Evolutionary conservation across 805 yeast genomes (phyloP).

Genomic region (Huiozyma naganishii): DNA sequence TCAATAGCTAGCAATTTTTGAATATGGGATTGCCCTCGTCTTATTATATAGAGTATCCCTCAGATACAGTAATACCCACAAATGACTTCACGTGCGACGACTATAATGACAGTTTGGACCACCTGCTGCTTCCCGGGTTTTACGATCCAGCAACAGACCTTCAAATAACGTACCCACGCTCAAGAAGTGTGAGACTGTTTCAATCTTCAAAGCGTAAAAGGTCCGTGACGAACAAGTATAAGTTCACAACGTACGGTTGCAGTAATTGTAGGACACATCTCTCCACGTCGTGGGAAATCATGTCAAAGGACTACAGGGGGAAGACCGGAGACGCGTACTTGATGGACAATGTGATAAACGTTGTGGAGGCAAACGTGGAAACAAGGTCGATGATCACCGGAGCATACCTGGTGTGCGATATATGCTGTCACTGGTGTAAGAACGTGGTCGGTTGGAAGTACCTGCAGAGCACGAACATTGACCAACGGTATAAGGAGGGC

Average conservation of each 20-base stretch:
- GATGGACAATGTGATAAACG: constrained; percentile 40
- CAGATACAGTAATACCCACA: too few relatives aligned
- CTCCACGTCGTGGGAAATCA: constrained; percentile 21
- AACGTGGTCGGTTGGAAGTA: constrained; percentile 58
- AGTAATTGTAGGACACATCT: constrained; percentile 25
- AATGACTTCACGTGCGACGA: too few relatives aligned
- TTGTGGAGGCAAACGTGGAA: constrained; percentile 28
- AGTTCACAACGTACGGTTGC: constrained; percentile 24
- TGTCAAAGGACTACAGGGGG: constrained; percentile 40
- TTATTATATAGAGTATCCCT: too few relatives aligned
- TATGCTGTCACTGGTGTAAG: constrained; percentile 45
- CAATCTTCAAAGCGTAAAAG: too few relatives aligned
- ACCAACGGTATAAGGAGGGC: constrained; percentile 52
- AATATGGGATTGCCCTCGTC: too few relatives aligned
- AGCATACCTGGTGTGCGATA: constrained; percentile 43
- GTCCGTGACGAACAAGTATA: background rate
- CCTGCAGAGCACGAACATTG: constrained; percentile 33
- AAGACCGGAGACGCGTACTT: constrained; percentile 48
- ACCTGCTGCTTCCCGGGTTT: too few relatives aligned
- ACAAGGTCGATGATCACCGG: constrained; percentile 52
- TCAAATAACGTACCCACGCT: too few relatives aligned
- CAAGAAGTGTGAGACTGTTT: too few relatives aligned
- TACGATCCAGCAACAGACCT: too few relatives aligned
- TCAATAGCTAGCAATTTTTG: too few relatives aligned
- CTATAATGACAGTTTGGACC: too few relatives aligned